Percentiles rank a stretch among this genome's conserved stretches.
Evolutionary conservation across 768 basidiomycete genomes (phyloP).

Genomic region (Neoboletus subvelutipes): DNA sequence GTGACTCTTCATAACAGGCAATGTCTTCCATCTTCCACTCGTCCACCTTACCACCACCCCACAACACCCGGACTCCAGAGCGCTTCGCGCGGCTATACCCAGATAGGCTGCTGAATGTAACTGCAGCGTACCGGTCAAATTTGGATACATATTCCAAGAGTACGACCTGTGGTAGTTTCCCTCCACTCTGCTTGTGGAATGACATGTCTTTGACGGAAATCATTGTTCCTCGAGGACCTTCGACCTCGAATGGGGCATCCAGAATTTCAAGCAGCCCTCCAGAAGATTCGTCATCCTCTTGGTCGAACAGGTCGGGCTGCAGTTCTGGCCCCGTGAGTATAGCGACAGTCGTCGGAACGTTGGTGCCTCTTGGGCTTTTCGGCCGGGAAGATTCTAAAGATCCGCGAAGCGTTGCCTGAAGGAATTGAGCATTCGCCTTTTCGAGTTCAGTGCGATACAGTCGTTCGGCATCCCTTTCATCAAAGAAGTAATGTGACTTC

Average conservation of each 20-base stretch:
- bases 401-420: slow-evolving; percentile 46
- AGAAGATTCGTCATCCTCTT: slow-evolving; percentile 46
- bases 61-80: slow-evolving; percentile 68
- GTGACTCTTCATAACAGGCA: slow-evolving; percentile 72
- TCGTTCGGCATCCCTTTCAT: slow-evolving; percentile 61
- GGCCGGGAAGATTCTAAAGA: background rate
- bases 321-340: background rate
- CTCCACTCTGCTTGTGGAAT: slow-evolving; percentile 81
- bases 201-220: slow-evolving; percentile 68
- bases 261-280: slow-evolving; percentile 75
- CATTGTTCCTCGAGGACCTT: slow-evolving; percentile 53
- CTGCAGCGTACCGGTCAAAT: slow-evolving; percentile 69
- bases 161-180: slow-evolving; percentile 73
- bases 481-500: slow-evolving; percentile 67
- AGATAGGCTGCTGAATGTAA: slow-evolving; percentile 66
- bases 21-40: slow-evolving; percentile 84
- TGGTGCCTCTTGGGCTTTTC: background rate
- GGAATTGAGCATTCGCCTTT: slow-evolving; percentile 43
- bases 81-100: slow-evolving; percentile 74
- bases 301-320: slow-evolving; percentile 50
- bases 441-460: slow-evolving; percentile 54
- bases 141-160: slow-evolving; percentile 69
- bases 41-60: slow-evolving; percentile 58
- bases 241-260: slow-evolving; percentile 59
- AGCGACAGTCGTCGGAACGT: background rate